Evolutionary conservation across 1,284 basidiomycete species (phyloP), one percentile per base, ranked within the genome.

Genomic region (Heterobasidion occidentale): DNA sequence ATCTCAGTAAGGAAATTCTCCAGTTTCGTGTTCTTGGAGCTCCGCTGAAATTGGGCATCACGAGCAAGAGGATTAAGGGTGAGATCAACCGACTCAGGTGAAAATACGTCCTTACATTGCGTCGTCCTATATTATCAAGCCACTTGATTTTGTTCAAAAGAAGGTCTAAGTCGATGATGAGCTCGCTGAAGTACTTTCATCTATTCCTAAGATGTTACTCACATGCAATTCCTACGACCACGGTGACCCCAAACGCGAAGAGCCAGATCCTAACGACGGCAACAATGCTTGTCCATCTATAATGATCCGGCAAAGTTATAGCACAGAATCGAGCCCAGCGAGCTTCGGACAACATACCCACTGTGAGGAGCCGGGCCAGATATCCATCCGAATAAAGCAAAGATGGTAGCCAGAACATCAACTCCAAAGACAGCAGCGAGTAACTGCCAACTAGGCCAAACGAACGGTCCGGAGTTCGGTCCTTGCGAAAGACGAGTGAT

Each of bases 361-460:
- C 69, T 72, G 56, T 73, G 70, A 49, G 67, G 65, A 51, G 64
- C 64, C 15, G 71, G 68, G 51, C 77, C 78, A 49, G 74, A 75
- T 54, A 81, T 68, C 79, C 79, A 81, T 51, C 79, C 79, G 63
- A 76, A 80, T 49, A 77, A 62, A 48, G 71, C 67, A 66, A 79
- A 78, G 58, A 79, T 59, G n/a, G 74, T 74, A 6, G 79, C 77
- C 56, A 80, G 67, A 56, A 77, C 69, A 62, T 80, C 79, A 59
- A 80, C 76, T 55, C 70, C 75, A 8, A 76, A 62, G 44, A 80
- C 74, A 50, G 79, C 79, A 54, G 69, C 76, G 19, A 61, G 57
- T 15, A 62, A 60, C 54, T 63, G 61, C 62, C 60, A 63, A 45
- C 3, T 46, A 20, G 44, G 14, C 17, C 27, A 52, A 14, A 42